Base-by-base conservation (phyloP, 441 rosid genomes). In the Erodium texanum region DNA sequence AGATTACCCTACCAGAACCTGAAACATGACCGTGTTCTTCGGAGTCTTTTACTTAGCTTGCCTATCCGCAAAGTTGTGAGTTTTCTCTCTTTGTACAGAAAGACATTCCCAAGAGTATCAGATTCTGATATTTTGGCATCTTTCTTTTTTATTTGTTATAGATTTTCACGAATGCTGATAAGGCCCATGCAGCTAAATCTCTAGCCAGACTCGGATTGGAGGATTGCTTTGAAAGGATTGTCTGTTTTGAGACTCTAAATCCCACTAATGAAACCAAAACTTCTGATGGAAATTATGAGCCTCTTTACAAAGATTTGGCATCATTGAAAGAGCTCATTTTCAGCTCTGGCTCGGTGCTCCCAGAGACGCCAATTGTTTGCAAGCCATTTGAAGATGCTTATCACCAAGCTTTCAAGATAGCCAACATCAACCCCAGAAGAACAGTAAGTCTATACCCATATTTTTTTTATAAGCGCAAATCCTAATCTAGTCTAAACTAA, bases 1-100 rank as follows among this genome's bases (percentile, higher is more conserved):
- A 88, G 88, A 77, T 79, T 93, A 75, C 98, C 99, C 5, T 93
- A 93, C 70, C 0, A 74, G 36, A n/a, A 79, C 68, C 78, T 93
- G 62, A 90, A 88, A 82, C 96, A 92, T 32, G 99, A 90, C 69
- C 90, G 84, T 24, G 71, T 89, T 59, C 58, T 93, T 59, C 86
- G 92, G 82, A 83, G 72, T 68, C 86, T 90, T 16, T 75, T 93
- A 58, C 86, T 79, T 29, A 88, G 87, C 76, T 58, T 89, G 71
- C 96, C 97, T 19, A 45, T 88, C 32, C 85, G 89, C n/a, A 93
- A 84, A 86, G 77, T 88, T 70, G 99, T 89, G 82, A 82, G 96
- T 74, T 77, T 54, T 50, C 16, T 71, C 36, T 72, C 8, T 8
- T 11, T 27, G 29, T 27, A 27, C 4, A 1, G 2, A 27, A 27